These are phyloP conservation scores for Pseudognaphalium luteoalbum DNA, from an alignment of 129 eudicot species.

Conservation along the genomic window DNA sequence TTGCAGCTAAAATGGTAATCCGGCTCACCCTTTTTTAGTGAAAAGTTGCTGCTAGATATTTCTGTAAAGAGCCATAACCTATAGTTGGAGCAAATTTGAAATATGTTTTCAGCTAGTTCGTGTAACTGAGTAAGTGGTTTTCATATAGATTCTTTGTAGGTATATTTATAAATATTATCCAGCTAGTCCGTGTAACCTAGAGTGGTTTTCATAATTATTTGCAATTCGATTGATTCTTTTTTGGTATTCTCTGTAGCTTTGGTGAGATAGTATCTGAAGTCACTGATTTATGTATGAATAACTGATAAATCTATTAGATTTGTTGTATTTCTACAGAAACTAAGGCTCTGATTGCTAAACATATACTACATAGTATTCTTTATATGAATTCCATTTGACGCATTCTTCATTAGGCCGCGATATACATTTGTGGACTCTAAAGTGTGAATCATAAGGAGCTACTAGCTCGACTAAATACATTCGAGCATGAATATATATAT, in stretches of 20 bases:
- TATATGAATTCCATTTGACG: not conserved
- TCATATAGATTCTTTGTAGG: not conserved
- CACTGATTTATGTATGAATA: conserved; percentile 11
- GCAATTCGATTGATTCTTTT: conserved; percentile 13
- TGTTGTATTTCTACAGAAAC: not conserved
- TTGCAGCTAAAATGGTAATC: conserved; percentile 15
- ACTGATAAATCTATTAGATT: conserved; percentile 5
- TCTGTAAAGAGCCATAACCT: conserved; percentile 23
- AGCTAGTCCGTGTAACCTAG: conserved; percentile 21
- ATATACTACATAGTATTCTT: not conserved
- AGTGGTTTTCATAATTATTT: not conserved
- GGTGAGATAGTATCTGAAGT: conserved; percentile 17
- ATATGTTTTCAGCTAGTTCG: conserved; percentile 17
- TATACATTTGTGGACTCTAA: not conserved
- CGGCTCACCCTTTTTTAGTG: conserved; percentile 9
- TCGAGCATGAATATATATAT: no score
- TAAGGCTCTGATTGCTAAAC: not conserved
- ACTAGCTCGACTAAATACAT: no score
- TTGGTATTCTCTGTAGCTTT: conserved; percentile 16
- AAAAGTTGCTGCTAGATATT: conserved; percentile 8
- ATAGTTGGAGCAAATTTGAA: conserved; percentile 17
- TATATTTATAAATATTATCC: not conserved
- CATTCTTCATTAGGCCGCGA: not conserved
- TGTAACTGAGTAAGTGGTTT: conserved; percentile 17
- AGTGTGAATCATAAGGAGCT: no score